These are phyloP conservation scores for Celoporthe dispersa DNA, from an alignment of 2,329 filamentous ascomycete genomes.

Conservation along the genomic window DNA sequence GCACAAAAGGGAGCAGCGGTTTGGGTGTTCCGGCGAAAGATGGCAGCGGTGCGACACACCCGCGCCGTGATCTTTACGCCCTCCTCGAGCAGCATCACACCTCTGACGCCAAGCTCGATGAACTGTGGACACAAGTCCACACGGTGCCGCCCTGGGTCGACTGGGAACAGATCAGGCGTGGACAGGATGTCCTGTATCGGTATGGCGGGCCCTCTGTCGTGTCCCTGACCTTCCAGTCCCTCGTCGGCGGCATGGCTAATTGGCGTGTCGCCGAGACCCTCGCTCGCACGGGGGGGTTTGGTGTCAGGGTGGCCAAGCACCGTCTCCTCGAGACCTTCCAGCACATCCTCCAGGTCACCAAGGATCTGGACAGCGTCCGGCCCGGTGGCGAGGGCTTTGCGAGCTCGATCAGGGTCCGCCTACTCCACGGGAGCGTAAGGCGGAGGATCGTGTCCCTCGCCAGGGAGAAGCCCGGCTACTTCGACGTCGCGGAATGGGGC, in stretches of 20 bases:
- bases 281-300: constrained; percentile 75
- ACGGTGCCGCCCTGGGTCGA: constrained; percentile 76
- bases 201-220: constrained; percentile 72
- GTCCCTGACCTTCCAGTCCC: constrained; percentile 65
- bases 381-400: constrained; percentile 69
- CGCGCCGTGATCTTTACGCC: constrained; percentile 63
- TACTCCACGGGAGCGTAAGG: constrained; percentile 71
- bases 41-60: constrained; percentile 35
- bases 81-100: constrained; percentile 63
- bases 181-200: constrained; percentile 78
- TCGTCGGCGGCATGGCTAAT: constrained; percentile 75
- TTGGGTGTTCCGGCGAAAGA: constrained; percentile 17
- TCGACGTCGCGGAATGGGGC: constrained; percentile 60
- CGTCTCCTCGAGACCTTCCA: constrained; percentile 73
- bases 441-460: constrained; percentile 66
- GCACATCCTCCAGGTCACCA: constrained; percentile 73
- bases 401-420: constrained; percentile 68
- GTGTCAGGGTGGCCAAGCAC: constrained; percentile 66
- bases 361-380: constrained; percentile 65
- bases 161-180: constrained; percentile 74
- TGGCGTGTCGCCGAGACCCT: constrained; percentile 75
- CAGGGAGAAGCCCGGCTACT: constrained; percentile 62
- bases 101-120: constrained; percentile 56
- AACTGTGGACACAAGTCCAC: constrained; percentile 70
- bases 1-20: background rate